Evolutionary conservation across 2,329 filamentous ascomycete genomes (phyloP), one percentile per base, ranked within the genome.

Genomic region (Phoma sp.): DNA sequence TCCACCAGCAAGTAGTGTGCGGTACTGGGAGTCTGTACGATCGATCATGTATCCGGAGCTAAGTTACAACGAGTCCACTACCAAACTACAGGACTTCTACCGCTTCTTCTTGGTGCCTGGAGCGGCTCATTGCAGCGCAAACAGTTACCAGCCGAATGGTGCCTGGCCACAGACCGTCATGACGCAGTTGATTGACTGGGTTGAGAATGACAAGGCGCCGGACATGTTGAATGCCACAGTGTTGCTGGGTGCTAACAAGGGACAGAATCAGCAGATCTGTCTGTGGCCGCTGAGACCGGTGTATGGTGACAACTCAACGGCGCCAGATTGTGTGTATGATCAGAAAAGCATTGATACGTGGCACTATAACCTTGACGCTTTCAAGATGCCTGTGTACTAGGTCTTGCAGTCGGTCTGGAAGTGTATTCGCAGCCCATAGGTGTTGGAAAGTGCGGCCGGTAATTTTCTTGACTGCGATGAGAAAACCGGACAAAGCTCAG

Each of bases 91-190:
- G 31, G 79, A 82, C 24, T 86, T 81, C 76, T 86, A 85, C 70
- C 77, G 79, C 49, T 74, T 85, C 35, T 85, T 79, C 70, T 76
- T 84, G 0, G 64, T 85, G n/a, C 82, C 83, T 0, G 82, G 82
- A 19, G 82, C 79, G 0, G 81, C 73, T 0, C 82, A 84, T 70
- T 85, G 83, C 58, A 76, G 74, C 29, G 19, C 56, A 25, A 61
- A 61, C 36, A 21, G 12, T 8, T 38, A 43, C 24, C 57, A 62
- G 51, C 60, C 57, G 5, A 50, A 56, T 10, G 78, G 78, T 0
- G 73, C 71, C 2, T 79, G 74, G 64, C 77, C 77, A 1, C 68
- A 79, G 64, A 76, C 76, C 15, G 82, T 80, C 38, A 61, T 59
- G 56, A 53, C 39, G 32, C 58, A 49, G 6, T 57, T 65, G 12